Conservation (phyloP, 805 yeast genomes). For the Lachancea lanzarotensis region DNA sequence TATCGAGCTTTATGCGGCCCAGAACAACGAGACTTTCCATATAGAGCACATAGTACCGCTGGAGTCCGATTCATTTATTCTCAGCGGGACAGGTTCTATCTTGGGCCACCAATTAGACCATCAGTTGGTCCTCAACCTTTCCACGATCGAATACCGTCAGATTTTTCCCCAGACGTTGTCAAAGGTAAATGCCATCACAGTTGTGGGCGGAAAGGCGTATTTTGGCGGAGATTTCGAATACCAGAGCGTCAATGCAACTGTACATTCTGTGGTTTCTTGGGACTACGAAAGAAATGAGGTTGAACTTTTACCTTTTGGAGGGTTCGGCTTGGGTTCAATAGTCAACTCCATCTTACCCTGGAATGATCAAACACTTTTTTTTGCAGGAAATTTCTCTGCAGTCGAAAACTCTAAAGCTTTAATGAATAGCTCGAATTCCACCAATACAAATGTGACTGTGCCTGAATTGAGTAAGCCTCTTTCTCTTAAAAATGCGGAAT, state of each 20-base stretch:
- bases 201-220: constrained; percentile 51
- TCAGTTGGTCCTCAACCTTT: constrained; percentile 32
- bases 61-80: constrained; percentile 30
- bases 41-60: constrained; percentile 26
- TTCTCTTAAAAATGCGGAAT: constrained; percentile 50
- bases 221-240: constrained; percentile 74
- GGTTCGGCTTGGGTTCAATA: constrained; percentile 55
- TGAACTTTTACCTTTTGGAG: constrained; percentile 57
- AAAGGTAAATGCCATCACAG: constrained; percentile 40
- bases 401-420: constrained; percentile 45
- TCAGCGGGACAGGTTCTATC: constrained; percentile 30
- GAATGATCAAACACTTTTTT: constrained; percentile 49
- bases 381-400: constrained; percentile 70
- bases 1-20: constrained; percentile 15
- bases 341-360: constrained; percentile 58
- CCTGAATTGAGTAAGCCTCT: constrained; percentile 54
- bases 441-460: constrained; percentile 22
- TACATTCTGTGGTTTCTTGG: constrained; percentile 53
- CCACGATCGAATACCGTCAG: constrained; percentile 22
- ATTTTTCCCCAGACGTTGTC: constrained; percentile 22
- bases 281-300: constrained; percentile 40
- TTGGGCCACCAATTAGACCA: constrained; percentile 21
- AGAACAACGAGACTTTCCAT: constrained; percentile 7
- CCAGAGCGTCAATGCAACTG: constrained; percentile 38
- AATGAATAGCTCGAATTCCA: constrained; percentile 20